Percentiles rank a stretch among this genome's conserved stretches.
These are phyloP conservation scores for Penicillium lividum DNA, from an alignment of 495 filamentous ascomycete genomes.

Conservation along the genomic window DNA sequence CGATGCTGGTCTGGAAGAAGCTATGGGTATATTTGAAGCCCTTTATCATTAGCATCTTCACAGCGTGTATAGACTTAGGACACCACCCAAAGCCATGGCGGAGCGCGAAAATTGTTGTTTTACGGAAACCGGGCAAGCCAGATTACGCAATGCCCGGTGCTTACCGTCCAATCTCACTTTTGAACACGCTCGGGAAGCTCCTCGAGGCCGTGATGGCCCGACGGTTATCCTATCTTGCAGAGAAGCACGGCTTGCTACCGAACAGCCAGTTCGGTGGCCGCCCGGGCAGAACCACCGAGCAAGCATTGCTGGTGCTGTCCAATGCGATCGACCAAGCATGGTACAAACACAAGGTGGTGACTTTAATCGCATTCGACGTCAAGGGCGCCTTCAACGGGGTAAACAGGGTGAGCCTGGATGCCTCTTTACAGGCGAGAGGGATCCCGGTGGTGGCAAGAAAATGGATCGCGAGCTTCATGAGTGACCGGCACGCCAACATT, in stretches of 20 bases:
- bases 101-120: conserved; percentile 23
- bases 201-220: conserved; percentile 26
- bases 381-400: no score
- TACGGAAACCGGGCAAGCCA: conserved; percentile 26
- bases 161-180: conserved; percentile 29
- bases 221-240: no score
- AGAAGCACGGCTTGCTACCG: no score
- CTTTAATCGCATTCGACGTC: no score
- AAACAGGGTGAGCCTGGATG: no score
- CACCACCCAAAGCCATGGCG: conserved; percentile 24
- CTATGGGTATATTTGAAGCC: conserved; percentile 20
- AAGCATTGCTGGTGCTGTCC: conserved; percentile 24
- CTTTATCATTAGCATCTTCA: conserved; percentile 10
- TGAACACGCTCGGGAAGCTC: conserved; percentile 31
- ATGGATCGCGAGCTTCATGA: conserved; percentile 17
- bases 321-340: conserved; percentile 16
- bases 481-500: conserved; percentile 22
- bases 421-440: no score
- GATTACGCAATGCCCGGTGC: conserved; percentile 23
- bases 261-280: conserved; percentile 25
- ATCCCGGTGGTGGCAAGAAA: no score
- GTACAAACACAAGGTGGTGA: no score
- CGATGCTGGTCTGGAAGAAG: conserved; percentile 19
- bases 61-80: conserved; percentile 16
- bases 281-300: conserved; percentile 22